Percentiles rank a stretch among this genome's conserved stretches.
Evolutionary conservation across 2,329 filamentous ascomycete species (phyloP).

Genomic region (Corinectria fuckeliana): DNA sequence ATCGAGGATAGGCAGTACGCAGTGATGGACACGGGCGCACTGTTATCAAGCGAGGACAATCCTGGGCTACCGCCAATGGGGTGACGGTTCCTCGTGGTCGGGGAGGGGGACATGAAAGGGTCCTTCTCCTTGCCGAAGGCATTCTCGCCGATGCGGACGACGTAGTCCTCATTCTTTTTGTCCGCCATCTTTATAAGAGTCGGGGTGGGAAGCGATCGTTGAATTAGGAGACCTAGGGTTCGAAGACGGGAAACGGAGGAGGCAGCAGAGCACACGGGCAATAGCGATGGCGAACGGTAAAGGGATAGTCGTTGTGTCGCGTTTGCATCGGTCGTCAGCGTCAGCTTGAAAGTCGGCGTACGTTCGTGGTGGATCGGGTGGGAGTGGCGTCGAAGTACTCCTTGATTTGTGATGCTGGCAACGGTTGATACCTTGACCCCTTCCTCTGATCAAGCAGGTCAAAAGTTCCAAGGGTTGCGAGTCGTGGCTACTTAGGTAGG

Average conservation of each 20-base stretch:
- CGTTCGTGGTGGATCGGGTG: background rate
- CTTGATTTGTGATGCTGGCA: background rate
- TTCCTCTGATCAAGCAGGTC: constrained; percentile 2
- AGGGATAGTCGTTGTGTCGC: background rate
- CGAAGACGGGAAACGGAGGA: background rate
- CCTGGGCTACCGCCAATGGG: constrained; percentile 19
- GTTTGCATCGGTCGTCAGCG: background rate
- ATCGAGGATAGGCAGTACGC: constrained; percentile 97
- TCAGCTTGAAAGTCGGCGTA: background rate
- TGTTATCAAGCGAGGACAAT: constrained; percentile 67
- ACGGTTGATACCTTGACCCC: constrained; percentile 1
- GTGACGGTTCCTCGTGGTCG: constrained; percentile 20
- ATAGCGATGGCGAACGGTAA: no score
- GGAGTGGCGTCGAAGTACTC: background rate
- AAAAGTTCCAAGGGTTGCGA: constrained; percentile 3
- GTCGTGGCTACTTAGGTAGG: background rate
- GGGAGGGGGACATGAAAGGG: constrained; percentile 51
- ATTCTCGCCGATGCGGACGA: constrained; percentile 72
- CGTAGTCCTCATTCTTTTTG: constrained; percentile 87
- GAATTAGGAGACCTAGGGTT: constrained; percentile 16
- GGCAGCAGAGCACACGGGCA: background rate
- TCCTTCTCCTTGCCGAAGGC: constrained; percentile 58
- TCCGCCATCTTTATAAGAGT: constrained; percentile 69
- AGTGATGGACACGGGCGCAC: constrained; percentile 79
- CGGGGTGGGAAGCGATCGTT: constrained; percentile 38